These are phyloP conservation scores for Lasiodiplodia gonubiensis DNA, from an alignment of 2,329 filamentous ascomycete genomes.

Conservation along the genomic window DNA sequence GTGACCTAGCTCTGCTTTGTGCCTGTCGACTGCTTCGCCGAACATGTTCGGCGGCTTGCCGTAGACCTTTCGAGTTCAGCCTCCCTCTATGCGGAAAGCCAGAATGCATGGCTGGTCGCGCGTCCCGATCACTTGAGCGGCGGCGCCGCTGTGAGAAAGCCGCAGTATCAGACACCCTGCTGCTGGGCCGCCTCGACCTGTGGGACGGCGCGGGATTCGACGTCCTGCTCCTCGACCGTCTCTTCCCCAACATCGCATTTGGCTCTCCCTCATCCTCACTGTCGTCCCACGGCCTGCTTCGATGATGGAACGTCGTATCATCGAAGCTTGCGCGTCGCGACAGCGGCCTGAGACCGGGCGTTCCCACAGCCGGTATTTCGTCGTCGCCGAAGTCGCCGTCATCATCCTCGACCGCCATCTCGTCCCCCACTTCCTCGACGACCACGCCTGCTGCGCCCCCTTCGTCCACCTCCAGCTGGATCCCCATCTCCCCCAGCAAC, in stretches of 20 bases:
- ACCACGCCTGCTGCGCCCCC: slow-evolving; percentile 45
- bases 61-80: slow-evolving; percentile 13
- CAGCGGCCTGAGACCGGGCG: slow-evolving; percentile 1
- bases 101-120: slow-evolving; percentile 18
- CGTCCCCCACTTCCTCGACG: slow-evolving; percentile 42
- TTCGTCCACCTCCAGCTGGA: slow-evolving; percentile 68
- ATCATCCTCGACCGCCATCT: slow-evolving; percentile 34
- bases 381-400: not conserved
- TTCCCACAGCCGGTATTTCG: not conserved
- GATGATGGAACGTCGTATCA: slow-evolving; percentile 47
- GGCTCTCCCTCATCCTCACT: slow-evolving; percentile 31
- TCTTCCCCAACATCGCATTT: not conserved
- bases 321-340: slow-evolving; percentile 62
- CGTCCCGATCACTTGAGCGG: not conserved
- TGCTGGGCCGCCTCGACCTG: slow-evolving; percentile 5
- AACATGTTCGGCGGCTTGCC: not conserved
- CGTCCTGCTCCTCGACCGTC: slow-evolving; percentile 36
- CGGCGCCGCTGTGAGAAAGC: not conserved
- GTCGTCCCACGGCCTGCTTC: slow-evolving; percentile 50
- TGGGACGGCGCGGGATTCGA: slow-evolving; percentile 15
- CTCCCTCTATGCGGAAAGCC: slow-evolving; percentile 20
- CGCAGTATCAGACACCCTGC: slow-evolving; percentile 32
- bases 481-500: slow-evolving; percentile 71
- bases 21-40: slow-evolving; percentile 14
- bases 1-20: slow-evolving; percentile 38